Evolutionary conservation across 208 protist species (phyloP).

Genomic region (Angomonas ambiguus): DNA sequence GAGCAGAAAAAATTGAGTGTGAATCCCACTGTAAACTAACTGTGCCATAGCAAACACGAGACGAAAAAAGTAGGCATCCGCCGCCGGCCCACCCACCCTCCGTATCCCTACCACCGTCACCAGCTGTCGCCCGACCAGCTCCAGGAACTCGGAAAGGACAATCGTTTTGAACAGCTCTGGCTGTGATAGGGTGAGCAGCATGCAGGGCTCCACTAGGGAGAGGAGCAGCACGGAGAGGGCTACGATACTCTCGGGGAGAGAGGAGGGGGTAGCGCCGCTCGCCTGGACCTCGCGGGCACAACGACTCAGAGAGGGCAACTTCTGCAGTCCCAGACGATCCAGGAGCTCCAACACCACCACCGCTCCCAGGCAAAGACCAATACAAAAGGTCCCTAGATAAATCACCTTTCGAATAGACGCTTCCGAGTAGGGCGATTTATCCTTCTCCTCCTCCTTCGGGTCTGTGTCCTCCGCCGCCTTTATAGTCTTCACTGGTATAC

Average conservation of each 20-base stretch:
- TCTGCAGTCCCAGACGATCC: background rate
- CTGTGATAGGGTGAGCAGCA: constrained; percentile 51
- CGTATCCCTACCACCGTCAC: constrained; percentile 35
- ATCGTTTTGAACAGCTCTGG: constrained; percentile 59
- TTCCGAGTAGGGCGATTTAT: background rate
- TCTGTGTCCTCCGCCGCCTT: background rate
- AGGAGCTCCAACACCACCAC: constrained; percentile 18
- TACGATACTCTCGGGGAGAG: constrained; percentile 51
- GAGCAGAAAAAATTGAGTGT: constrained; percentile 43
- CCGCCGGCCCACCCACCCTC: constrained; percentile 5
- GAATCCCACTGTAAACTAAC: constrained; percentile 42
- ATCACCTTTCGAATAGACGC: background rate
- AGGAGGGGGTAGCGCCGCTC: background rate
- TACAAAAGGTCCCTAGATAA: constrained; percentile 5
- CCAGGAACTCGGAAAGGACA: constrained; percentile 61
- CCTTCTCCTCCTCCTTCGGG: background rate
- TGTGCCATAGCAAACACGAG: constrained; percentile 55
- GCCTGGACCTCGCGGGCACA: background rate
- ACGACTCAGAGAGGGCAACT: background rate
- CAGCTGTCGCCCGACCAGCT: constrained; percentile 43
- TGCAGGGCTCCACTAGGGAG: constrained; percentile 51
- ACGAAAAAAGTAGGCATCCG: constrained; percentile 30
- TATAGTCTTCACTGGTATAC: constrained; percentile 21
- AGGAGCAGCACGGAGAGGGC: constrained; percentile 34
- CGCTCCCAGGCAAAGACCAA: background rate